Evolutionary conservation across 2,329 filamentous ascomycete genomes (phyloP), one percentile per base, ranked within the genome.

Genomic region (Aspergillus pseudoglaucus): DNA sequence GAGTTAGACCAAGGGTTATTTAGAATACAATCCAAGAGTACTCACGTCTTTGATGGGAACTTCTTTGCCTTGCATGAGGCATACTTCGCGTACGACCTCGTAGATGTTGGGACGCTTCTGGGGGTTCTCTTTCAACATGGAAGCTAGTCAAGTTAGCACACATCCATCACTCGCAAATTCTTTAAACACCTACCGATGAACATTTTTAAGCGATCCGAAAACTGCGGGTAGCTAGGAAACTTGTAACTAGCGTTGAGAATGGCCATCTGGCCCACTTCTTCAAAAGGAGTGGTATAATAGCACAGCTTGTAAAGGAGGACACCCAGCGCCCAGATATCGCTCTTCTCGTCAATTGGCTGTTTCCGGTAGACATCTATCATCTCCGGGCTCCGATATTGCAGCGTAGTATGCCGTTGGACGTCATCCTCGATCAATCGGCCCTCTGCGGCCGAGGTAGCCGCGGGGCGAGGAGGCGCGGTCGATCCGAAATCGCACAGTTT

Each of bases 401-500:
- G 79, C 0, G 93, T 98, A 0, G 93, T 98, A 66, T 98, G 91
- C 61, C 88, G 88, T 70, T 97, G 93, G 10, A 98, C 85, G 69
- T 98, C 93, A 64, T 98, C 93, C 68, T 98, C 93, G 63, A 97
- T 89, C 58, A 94, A 70, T 48, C 91, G 84, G 56, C 91, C 95
- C 69, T 98, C 93, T 35, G 84, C 83, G 6, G 90, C 86, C 4
- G 88, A 91, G 14, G 83, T 88, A 10, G 93, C 90, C 38, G 93
- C 90, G 10, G 90, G 84, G 53, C 86, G 80, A 32, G 93, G 90
- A 23, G 85, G 76, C 3, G 93, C 90, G 4, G 93, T 84, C 4
- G 90, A 96, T 30, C 93, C 93, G 76, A 98, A 98, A 74, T 98
- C 93, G 74, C 93, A 98, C 33, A 98, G 80, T 74, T 98, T 98